Evolutionary conservation across 306 rosid genomes (phyloP), one percentile per base, ranked within the genome.

Genomic region (Quercus cerris): DNA sequence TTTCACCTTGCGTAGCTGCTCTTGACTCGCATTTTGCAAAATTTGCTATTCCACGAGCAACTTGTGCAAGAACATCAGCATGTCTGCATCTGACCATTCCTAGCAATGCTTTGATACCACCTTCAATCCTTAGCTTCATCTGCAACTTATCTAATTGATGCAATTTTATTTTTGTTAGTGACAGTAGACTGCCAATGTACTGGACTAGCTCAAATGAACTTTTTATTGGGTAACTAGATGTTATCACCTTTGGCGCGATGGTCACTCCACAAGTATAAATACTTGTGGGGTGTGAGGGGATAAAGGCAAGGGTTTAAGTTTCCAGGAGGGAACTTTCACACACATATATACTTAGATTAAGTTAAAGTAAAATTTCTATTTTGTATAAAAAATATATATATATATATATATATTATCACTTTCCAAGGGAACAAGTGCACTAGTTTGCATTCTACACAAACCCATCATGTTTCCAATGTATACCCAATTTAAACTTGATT

Each of bases 51-150:
- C 99, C 99, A 54, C 99, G 97, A 75, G 99, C 98, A 84, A 93
- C 97, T 86, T 96, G 99, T 27, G 99, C 99, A 76, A 93, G 97
- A 61, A 96, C 99, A 84, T 96, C 99, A 56, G 97, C 94, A 88
- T 96, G 99, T 58, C 86, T 89, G 82, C 98, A 89, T 86, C 98
- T 88, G 85, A 96, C 91, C 99, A 96, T 96, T 81, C 99, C 97
- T 57, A 96, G 85, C 82, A 96, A 86, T 63, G 98, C 97, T 81
- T 88, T 87, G 56, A 96, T 93, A 49, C 99, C 98, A 49, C 97
- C 98, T 89, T 93, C 98, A 23, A 76, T 77, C 81, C 97, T 85
- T 76, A 96, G 87, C 86, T 90, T 91, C 19, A 77, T 78, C 82
- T 93, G 99, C 67, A 96, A 85, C 87, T 93, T 96, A 81, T 96